Percentiles rank a stretch among this genome's conserved stretches.
Evolutionary conservation across 139 green algal species (phyloP).

Genomic region (Ostreobium quekettii): DNA sequence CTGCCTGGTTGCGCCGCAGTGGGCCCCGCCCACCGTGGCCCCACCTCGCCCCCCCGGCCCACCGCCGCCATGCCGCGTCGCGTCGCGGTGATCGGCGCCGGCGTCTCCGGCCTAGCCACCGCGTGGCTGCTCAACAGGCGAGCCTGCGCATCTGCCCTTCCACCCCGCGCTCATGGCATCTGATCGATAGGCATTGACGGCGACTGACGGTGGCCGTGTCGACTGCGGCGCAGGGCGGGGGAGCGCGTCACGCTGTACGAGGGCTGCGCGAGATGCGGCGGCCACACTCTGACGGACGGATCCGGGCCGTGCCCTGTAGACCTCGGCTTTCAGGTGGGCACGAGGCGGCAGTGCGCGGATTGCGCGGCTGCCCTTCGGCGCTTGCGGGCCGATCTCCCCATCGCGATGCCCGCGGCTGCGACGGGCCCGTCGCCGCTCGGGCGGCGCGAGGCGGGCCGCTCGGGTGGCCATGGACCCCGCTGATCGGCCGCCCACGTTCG

Average conservation of each 20-base stretch:
- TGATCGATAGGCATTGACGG: background rate
- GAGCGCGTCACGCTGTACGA: conserved; percentile 79
- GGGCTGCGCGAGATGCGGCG: conserved; percentile 61
- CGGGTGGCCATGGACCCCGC: no score
- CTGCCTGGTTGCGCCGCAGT: no score
- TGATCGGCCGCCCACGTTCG: no score
- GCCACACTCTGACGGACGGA: conserved; percentile 82
- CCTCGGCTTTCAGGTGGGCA: conserved; percentile 82
- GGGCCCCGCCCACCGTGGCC: no score
- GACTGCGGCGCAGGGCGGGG: conserved; percentile 42
- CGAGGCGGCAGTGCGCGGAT: background rate
- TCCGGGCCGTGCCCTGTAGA: conserved; percentile 59
- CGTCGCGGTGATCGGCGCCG: conserved; percentile 76
- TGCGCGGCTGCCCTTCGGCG: background rate
- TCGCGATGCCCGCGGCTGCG: background rate
- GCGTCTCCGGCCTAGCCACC: conserved; percentile 67
- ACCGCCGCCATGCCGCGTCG: background rate
- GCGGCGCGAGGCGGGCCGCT: no score
- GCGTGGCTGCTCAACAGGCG: conserved; percentile 79
- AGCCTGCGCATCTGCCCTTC: background rate
- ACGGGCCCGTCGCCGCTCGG: background rate
- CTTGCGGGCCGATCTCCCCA: background rate
- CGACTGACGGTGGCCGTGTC: background rate
- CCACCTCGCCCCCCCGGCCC: no score
- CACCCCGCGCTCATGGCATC: background rate